Evolutionary conservation across 2,329 filamentous ascomycete species (phyloP).

Genomic region (Cladosporium velox): DNA sequence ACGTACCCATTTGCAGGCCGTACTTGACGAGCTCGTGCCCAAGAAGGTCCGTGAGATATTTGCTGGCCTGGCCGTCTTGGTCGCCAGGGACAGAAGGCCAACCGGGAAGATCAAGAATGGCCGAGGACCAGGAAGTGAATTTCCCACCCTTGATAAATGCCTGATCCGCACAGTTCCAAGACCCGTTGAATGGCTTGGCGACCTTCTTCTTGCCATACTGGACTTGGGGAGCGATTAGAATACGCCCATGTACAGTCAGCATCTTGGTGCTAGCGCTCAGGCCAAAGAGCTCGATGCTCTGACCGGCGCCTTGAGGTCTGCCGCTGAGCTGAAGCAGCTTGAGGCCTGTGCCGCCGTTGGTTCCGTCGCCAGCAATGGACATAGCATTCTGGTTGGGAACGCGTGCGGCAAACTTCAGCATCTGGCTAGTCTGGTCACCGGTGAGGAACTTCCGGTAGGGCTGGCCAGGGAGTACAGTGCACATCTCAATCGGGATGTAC

Average conservation of each 20-base stretch:
- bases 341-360: constrained; percentile 52
- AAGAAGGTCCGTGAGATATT: constrained; percentile 26
- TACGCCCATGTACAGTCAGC: constrained; percentile 71
- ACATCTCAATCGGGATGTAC: constrained; percentile 68
- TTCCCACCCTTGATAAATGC: constrained; percentile 57
- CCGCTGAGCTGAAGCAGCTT: constrained; percentile 56
- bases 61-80: neutral
- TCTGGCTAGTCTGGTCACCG: constrained; percentile 62
- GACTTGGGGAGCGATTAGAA: constrained; percentile 63
- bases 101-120: constrained; percentile 35
- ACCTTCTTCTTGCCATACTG: constrained; percentile 52
- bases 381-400: constrained; percentile 65
- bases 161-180: constrained; percentile 43
- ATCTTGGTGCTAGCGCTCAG: constrained; percentile 63
- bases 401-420: constrained; percentile 74
- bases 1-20: constrained; percentile 33
- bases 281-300: constrained; percentile 55
- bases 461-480: constrained; percentile 66
- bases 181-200: constrained; percentile 27
- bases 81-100: neutral
- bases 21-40: constrained; percentile 27
- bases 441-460: constrained; percentile 61
- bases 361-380: constrained; percentile 55
- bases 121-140: constrained; percentile 48
- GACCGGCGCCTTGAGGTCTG: constrained; percentile 1